Evolutionary conservation across 352 stramenopile genomes (phyloP), one percentile per base, ranked within the genome.

Genomic region (Elongisporangium undulatum): DNA sequence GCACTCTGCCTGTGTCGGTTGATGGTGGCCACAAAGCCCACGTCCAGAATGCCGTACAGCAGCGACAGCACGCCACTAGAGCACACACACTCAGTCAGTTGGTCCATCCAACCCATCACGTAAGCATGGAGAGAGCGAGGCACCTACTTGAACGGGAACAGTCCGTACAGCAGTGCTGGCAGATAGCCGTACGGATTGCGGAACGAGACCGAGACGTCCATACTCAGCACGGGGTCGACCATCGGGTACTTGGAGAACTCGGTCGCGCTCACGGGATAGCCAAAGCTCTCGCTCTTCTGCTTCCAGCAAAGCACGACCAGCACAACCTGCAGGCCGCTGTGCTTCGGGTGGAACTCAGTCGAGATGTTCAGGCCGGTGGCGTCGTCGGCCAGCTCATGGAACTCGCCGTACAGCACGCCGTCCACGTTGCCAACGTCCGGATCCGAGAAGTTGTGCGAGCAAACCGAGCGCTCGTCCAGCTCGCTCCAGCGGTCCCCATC

Each of bases 121-220:
- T 34, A 34, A 34, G 3, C 24, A 34, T n/a, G n/a, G n/a, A 13
- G 29, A 7, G 34, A 39, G 1, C 3, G 12, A 19, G 50, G 23
- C 20, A 76, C 71, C 51, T 71, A 95, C 87, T 85, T 94, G 76
- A 96, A 95, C 4, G 87, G 87, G 41, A 95, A 65, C 76, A 96
- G 87, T 0, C 87, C 87, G 20, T 94, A 95, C 53, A 95, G 74
- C 49, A 90, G 82, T 0, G 84, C 87, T 0, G 87, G 87, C 21
- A 96, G 61, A 22, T 89, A 55, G 1, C 87, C 87, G 53, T 94
- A 95, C 39, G 85, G 83, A 55, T 96, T 96, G 12, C 64, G 61
- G 57, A 96, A 96, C 12, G 76, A 67, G 48, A 94, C 76, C 10
- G 62, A 63, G 8, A 72, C 84, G 51, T 93, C 68, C 38, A 94